Conservation (phyloP, 164 flowering plant species). For the Liriodendron chinense region DNA sequence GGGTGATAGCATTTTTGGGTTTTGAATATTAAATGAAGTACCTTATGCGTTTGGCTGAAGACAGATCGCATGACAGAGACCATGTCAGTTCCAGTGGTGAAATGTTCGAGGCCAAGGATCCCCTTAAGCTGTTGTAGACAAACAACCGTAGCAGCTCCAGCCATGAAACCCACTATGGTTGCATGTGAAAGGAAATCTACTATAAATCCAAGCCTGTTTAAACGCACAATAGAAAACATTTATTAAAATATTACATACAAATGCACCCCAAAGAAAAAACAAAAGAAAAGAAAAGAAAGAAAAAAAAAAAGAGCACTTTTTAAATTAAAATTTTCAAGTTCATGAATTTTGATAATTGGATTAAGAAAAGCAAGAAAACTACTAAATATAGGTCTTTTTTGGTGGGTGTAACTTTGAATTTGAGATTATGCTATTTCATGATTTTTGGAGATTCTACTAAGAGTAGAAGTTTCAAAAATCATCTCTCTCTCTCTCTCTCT, state of each 20-base stretch:
- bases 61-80: constrained; percentile 82
- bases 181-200: constrained; percentile 98
- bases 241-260: background rate
- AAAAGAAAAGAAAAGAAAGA: background rate
- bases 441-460: too few species aligned
- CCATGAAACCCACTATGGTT: constrained; percentile 96
- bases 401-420: too few species aligned
- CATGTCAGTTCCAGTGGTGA: constrained; percentile 73
- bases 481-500: too few species aligned
- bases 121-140: constrained; percentile 88
- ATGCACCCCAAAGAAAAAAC: background rate
- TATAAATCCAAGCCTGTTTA: constrained; percentile 82
- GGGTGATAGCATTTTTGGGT: too few species aligned
- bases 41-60: constrained; percentile 76
- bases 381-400: too few species aligned
- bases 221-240: background rate
- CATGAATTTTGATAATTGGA: background rate
- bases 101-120: constrained; percentile 71
- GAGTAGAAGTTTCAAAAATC: too few species aligned
- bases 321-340: background rate
- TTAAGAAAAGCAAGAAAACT: too few species aligned
- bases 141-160: constrained; percentile 93
- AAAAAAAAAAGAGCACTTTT: background rate
- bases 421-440: too few species aligned
- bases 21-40: constrained; percentile 10